Base-by-base conservation (phyloP, 2,329 filamentous ascomycete species). In the Colletotrichum chrysophilum region DNA sequence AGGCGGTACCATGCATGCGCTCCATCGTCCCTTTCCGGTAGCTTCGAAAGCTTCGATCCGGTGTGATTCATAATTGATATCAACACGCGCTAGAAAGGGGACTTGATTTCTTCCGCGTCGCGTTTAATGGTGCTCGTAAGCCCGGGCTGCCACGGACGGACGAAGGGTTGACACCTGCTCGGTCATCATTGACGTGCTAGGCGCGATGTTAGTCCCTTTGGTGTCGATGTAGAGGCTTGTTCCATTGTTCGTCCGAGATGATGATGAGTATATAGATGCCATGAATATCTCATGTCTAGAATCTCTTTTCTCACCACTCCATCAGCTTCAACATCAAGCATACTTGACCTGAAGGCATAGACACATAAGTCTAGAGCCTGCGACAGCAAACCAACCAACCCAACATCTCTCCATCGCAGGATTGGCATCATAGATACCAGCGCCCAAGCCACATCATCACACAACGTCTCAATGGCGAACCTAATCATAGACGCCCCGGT, bases 401-500 rank as follows among this genome's bases (percentile, higher is more conserved):
- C 43, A 21, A 21, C 43, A 52, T 52, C 43, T n/a, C n/a, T 52
- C n/a, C 4, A 21, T 12, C 43, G n/a, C 43, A 52, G 10, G n/a
- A 52, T 21, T 13, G 4, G 30, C 14, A 8, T 24, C 30, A 55
- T 12, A 52, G 21, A 24, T 21, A 21, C 21, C 24, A 14, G 12
- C 43, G 43, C 43, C 5, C 18, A 8, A 56, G 24, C 6, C 36
- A 36, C 58, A 65, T 1, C 26, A 48, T 16, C 48, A 56, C 56
- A 18, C 32, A 34, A 48, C 14, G 28, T 24, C 26, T 21, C 64
- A 26, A 75, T 73, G 73, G 73, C 73, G 38, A 70, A 73, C 14
- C n/a, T 73, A 68, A 84, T 93, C 72, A 85, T 90, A 80, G 91
- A 93, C 72, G 87, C 91, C 75, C 87, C 91, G 32, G 78, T 92